phyloP scores from a whole-genome alignment of 768 basidiomycete genomes.

The Leccinum fibrillosum region DNA sequence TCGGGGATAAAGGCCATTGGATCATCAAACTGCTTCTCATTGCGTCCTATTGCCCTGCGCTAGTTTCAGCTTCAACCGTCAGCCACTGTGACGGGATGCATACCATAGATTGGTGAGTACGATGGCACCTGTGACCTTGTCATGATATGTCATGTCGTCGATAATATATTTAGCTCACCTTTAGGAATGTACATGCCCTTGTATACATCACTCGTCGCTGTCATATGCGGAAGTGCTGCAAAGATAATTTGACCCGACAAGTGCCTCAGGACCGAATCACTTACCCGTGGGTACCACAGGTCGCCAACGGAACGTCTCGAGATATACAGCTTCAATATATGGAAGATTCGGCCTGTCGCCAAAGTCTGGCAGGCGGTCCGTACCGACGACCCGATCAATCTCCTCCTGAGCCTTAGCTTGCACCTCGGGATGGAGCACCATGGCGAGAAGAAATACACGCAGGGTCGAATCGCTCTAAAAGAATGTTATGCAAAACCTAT shows the following conservation, averaged over 20 bases:
- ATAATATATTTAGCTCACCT: constrained; percentile 9
- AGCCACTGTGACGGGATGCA: background rate
- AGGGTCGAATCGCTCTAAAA: constrained; percentile 15
- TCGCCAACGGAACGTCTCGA: constrained; percentile 33
- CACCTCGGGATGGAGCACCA: constrained; percentile 32
- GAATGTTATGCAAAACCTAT: background rate
- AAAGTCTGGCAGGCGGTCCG: constrained; percentile 26
- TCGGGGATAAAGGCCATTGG: constrained; percentile 54
- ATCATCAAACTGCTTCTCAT: constrained; percentile 48
- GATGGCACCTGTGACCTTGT: constrained; percentile 11
- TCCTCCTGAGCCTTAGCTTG: constrained; percentile 32
- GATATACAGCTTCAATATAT: constrained; percentile 29
- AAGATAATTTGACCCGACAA: background rate
- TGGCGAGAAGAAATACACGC: constrained; percentile 31
- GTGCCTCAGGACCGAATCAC: background rate
- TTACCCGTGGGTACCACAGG: constrained; percentile 28
- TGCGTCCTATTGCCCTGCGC: constrained; percentile 45
- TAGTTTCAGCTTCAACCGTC: background rate
- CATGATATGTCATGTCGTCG: background rate
- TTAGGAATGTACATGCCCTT: constrained; percentile 31
- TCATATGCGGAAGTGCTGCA: constrained; percentile 24
- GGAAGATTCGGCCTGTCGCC: constrained; percentile 28
- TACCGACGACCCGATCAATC: constrained; percentile 31
- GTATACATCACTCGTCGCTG: constrained; percentile 23
- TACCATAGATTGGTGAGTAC: constrained; percentile 28